Evolutionary conservation across 306 rosid genomes (phyloP).

Genomic region (Nissolia schottii): DNA sequence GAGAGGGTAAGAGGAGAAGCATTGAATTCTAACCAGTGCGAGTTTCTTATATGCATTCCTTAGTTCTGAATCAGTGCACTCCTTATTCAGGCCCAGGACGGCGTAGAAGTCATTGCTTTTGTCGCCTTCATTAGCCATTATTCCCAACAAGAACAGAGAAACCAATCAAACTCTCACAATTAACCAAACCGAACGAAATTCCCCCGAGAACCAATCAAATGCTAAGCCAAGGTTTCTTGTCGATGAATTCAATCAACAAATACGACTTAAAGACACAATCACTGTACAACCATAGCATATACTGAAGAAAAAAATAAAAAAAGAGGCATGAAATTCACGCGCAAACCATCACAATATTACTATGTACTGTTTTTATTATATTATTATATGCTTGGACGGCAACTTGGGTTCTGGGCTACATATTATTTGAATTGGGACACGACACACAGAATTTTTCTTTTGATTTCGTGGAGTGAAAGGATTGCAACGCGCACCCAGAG

Average conservation of each 20-base stretch:
- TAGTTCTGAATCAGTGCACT: conserved; percentile 73
- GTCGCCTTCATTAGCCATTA: conserved; percentile 62
- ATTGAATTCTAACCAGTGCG: conserved; percentile 68
- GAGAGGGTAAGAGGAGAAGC: not conserved
- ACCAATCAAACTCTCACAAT: not conserved
- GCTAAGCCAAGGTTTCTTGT: conserved; percentile 35
- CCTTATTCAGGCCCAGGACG: conserved; percentile 75
- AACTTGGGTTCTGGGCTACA: conserved; percentile 26
- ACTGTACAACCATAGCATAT: conserved; percentile 2
- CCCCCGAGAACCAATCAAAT: conserved; percentile 29
- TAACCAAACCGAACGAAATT: not conserved
- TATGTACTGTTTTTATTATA: not conserved
- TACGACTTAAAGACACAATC: not conserved
- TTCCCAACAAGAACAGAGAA: not conserved
- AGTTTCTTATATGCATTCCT: conserved; percentile 81
- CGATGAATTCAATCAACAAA: conserved; percentile 48
- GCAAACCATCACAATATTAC: not conserved
- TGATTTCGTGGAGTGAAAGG: conserved; percentile 27
- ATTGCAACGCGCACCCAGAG: not conserved
- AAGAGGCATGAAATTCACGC: not conserved
- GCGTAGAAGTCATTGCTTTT: conserved; percentile 58
- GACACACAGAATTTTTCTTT: conserved; percentile 28
- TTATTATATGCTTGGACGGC: conserved; percentile 7
- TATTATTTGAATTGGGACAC: conserved; percentile 27
- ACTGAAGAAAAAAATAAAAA: not conserved